Base-by-base conservation (phyloP, 371 early-diverging fungal genomes). In the Haplosporangium sp. region DNA sequence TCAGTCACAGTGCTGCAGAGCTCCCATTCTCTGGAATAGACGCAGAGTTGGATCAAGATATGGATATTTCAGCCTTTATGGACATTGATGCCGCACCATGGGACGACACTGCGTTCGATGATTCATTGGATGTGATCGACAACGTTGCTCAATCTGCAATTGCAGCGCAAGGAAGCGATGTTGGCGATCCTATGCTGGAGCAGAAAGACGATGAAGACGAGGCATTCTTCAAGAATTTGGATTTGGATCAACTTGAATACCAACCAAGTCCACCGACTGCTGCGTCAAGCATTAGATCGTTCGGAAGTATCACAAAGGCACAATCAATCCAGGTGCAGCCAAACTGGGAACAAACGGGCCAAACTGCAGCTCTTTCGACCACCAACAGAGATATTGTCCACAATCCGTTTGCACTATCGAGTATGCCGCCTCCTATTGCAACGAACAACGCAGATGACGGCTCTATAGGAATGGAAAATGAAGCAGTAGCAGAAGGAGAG, bases 171-270 rank as follows among this genome's bases (percentile, higher is more conserved):
- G 29, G 29, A 29, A 29, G 29, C 29, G 29, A 29, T 29, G 29
- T 29, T 29, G 29, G 29, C 4, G 29, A 29, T 4, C 29, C 1
- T 4, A 29, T 29, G 29, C 29, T 29, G 29, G 29, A 29, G 29
- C 29, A 29, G 29, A 29, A 29, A 29, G 29, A 40, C 50, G 59
- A 50, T 2, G 63, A 55, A 0, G 69, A 63, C 1, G 59, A 62
- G 16, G 38, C 63, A 2, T 53, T 63, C 45, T 41, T 63, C 14
- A 59, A 63, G 3, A 42, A 61, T 40, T 23, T 69, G 36, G 59
- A 69, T 21, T 45, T 69, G 40, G 69, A 59, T 41, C 21, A 58
- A 11, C 42, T 69, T 21, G 69, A 69, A 21, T 51, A 45, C n/a
- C 69, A 62, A 37, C 36, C 36, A 6, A 63, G 51, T 0, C 63